Evolutionary conservation across 1,139 yeast genomes (phyloP).

Genomic region (Pichia sp.): DNA sequence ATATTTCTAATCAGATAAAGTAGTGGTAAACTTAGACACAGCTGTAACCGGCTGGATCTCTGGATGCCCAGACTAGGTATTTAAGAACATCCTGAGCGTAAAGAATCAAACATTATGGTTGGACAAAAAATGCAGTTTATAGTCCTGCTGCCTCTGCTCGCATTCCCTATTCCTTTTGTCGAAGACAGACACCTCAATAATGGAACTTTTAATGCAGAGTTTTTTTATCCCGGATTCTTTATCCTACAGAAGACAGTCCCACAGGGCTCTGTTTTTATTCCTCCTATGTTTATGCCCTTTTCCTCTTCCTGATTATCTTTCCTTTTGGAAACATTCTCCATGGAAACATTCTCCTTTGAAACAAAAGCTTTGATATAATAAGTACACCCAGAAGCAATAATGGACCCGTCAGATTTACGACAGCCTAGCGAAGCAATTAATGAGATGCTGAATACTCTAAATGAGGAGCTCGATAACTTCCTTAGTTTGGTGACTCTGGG

Average conservation of each 20-base stretch:
- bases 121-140: neutral
- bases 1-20: neutral
- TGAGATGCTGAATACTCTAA: neutral
- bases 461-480: neutral
- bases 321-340: neutral
- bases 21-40: neutral
- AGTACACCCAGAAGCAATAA: neutral
- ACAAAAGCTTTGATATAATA: neutral
- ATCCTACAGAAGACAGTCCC: neutral
- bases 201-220: neutral
- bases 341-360: no score
- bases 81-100: no score
- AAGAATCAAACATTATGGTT: neutral
- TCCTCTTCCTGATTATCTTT: neutral
- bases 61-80: neutral
- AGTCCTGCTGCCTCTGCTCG: neutral
- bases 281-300: neutral
- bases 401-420: neutral
- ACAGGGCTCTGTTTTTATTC: neutral
- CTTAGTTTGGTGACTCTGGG: constrained; percentile 6
- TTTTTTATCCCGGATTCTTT: neutral
- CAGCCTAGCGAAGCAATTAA: neutral
- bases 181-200: neutral
- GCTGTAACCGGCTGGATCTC: neutral
- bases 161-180: neutral